Evolutionary conservation across 805 yeast species (phyloP).

Genomic region (Saccharomycopsis capsularis): DNA sequence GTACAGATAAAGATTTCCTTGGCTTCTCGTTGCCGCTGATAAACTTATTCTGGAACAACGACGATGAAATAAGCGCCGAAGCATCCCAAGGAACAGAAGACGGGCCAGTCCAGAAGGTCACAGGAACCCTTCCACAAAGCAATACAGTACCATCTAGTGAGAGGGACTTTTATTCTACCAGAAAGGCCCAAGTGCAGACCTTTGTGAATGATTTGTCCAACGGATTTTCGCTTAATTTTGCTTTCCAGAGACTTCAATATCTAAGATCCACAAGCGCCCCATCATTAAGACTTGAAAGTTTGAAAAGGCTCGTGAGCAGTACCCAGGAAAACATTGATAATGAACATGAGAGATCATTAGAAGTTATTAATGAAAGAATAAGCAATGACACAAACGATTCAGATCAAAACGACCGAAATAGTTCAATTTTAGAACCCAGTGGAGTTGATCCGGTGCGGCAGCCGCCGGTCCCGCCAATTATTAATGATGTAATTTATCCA

Average conservation of each 20-base stretch:
- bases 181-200: slow-evolving; percentile 29
- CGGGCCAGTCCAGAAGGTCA: neutral
- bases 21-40: slow-evolving; percentile 7
- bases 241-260: slow-evolving; percentile 43
- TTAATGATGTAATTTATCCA: slow-evolving; percentile 48
- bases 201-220: slow-evolving; percentile 32
- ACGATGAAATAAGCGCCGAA: too few species aligned
- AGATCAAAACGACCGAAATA: slow-evolving; percentile 23
- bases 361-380: neutral
- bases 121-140: neutral
- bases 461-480: slow-evolving; percentile 41
- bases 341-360: slow-evolving; percentile 1
- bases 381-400: neutral
- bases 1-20: slow-evolving; percentile 7
- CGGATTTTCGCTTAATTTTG: slow-evolving; percentile 45
- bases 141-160: too few species aligned
- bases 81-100: too few species aligned
- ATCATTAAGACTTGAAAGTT: slow-evolving; percentile 25
- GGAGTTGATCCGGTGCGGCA: slow-evolving; percentile 45
- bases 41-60: slow-evolving; percentile 10
- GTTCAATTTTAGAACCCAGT: slow-evolving; percentile 41
- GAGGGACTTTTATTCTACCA: slow-evolving; percentile 17
- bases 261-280: slow-evolving; percentile 3
- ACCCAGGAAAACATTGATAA: slow-evolving; percentile 19
- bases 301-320: slow-evolving; percentile 6